Evolutionary conservation across 352 stramenopile genomes (phyloP), one percentile per base, ranked within the genome.

Genomic region (Phytopythium litorale): DNA sequence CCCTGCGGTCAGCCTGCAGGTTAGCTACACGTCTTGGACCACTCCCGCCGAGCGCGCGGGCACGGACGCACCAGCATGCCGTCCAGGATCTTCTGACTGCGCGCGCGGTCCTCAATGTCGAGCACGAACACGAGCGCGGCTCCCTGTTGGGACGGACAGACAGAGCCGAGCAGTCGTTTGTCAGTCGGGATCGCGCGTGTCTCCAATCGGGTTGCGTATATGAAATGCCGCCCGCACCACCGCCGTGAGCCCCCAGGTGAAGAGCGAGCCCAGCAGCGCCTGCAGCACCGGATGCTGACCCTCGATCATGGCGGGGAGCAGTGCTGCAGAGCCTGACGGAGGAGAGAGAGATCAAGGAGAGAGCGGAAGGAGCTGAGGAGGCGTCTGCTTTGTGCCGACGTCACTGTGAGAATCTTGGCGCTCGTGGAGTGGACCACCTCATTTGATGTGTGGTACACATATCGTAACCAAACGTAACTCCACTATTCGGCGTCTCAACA

Each of bases 161-260:
- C 23, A 54, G 35, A 40, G 35, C 8, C 9, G 35, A 40, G 35
- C 8, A 40, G 35, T 40, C 48, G 48, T 32, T 6, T 6, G 19
- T 21, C 28, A 32, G 2, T 7, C 3, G 12, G 35, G 35, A 32
- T 19, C 21, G 21, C 19, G 25, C 13, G 11, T 23, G 21, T 21
- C 8, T 45, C 16, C 48, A 6, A 46, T 0, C 33, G 25, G 18
- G 18, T 32, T 9, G n/a, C n/a, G n/a, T n/a, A n/a, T n/a, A n/a
- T n/a, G n/a, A n/a, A n/a, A 16, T 53, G 0, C 23, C 23, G 18
- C 7, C 65, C 70, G 64, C 70, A 91, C 82, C 52, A 87, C 58
- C 33, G 87, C 87, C 1, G 87, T 96, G 66, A 96, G 78, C 4
- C 80, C 85, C 87, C 87, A 96, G 28, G 87, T 96, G 32, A 94